These are phyloP conservation scores for Lactarius sanguifluus DNA, from an alignment of 768 basidiomycete species.

Conservation along the genomic window DNA sequence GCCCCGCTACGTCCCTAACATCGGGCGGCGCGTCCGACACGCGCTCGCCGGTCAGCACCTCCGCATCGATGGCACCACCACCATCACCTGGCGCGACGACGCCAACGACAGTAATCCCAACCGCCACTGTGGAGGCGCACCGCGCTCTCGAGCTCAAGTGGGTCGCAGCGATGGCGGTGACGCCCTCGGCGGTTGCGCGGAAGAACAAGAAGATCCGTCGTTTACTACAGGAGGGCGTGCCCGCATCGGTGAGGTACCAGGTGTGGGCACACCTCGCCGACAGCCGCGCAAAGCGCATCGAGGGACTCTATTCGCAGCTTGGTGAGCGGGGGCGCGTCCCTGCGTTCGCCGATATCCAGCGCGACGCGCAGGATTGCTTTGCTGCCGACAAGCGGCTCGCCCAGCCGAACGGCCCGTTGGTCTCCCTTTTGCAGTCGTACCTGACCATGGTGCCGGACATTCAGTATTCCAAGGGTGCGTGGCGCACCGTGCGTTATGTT, in stretches of 20 bases:
- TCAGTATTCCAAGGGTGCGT: constrained; percentile 59
- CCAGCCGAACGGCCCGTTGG: constrained; percentile 54
- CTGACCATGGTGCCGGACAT: constrained; percentile 85
- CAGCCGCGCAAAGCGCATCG: constrained; percentile 66
- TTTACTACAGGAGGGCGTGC: constrained; percentile 72
- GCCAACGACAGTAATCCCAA: background rate
- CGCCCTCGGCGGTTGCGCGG: constrained; percentile 59
- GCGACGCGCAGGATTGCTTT: constrained; percentile 56
- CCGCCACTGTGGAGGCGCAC: constrained; percentile 51
- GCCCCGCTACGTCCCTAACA: constrained; percentile 35
- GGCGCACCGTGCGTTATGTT: constrained; percentile 17
- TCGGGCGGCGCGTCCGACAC: constrained; percentile 31
- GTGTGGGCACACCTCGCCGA: constrained; percentile 84
- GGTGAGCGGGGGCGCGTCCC: constrained; percentile 54
- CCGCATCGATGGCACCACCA: constrained; percentile 9
- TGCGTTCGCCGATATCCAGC: constrained; percentile 54
- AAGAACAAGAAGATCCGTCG: constrained; percentile 81
- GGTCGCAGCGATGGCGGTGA: constrained; percentile 61
- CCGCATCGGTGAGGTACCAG: constrained; percentile 77
- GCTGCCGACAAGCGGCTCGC: constrained; percentile 58
- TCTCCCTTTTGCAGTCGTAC: constrained; percentile 63
- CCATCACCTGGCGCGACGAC: constrained; percentile 10
- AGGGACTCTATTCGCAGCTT: constrained; percentile 66
- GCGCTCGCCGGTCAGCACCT: constrained; percentile 27
- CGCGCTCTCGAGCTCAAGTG: constrained; percentile 75